Percentiles rank a stretch among this genome's conserved stretches.
Conservation (phyloP, 331 rosid species). For the Dryas integrifolia region DNA sequence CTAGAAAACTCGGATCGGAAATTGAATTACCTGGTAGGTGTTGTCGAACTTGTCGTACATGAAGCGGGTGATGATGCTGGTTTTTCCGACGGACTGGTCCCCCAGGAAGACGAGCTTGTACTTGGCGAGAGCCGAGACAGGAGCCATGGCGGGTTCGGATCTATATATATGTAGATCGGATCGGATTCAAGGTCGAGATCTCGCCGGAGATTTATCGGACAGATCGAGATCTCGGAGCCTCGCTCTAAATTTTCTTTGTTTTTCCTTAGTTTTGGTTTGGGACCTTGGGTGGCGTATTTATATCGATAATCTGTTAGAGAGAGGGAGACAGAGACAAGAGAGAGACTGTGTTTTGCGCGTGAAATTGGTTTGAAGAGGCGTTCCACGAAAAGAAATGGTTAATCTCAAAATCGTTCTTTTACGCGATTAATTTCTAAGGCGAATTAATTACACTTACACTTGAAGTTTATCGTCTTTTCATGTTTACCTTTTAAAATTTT, state of each 20-base stretch:
- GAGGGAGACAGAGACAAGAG: background rate
- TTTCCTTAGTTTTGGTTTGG: background rate
- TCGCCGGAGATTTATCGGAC: conserved; percentile 22
- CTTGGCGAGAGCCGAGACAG: conserved; percentile 46
- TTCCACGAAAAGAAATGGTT: background rate
- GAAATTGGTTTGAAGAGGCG: conserved; percentile 7
- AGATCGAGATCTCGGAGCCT: conserved; percentile 29
- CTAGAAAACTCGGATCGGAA: background rate
- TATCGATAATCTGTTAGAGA: background rate
- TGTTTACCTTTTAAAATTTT: too few relatives aligned
- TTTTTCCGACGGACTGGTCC: conserved; percentile 45
- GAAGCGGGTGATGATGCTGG: conserved; percentile 47
- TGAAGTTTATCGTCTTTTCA: too few relatives aligned
- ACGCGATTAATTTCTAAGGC: too few relatives aligned
- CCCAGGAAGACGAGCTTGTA: conserved; percentile 47
- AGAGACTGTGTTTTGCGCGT: conserved; percentile 5
- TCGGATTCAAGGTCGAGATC: conserved; percentile 21
- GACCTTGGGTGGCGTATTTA: conserved; percentile 1
- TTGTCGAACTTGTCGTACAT: conserved; percentile 47
- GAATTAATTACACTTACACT: too few relatives aligned
- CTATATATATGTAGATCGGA: background rate
- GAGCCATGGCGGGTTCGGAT: conserved; percentile 34
- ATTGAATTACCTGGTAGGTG: conserved; percentile 36
- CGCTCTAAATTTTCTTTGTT: conserved; percentile 6
- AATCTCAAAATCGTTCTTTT: too few relatives aligned